Conservation (phyloP, 352 stramenopile genomes). For the Pythium angustatum region DNA sequence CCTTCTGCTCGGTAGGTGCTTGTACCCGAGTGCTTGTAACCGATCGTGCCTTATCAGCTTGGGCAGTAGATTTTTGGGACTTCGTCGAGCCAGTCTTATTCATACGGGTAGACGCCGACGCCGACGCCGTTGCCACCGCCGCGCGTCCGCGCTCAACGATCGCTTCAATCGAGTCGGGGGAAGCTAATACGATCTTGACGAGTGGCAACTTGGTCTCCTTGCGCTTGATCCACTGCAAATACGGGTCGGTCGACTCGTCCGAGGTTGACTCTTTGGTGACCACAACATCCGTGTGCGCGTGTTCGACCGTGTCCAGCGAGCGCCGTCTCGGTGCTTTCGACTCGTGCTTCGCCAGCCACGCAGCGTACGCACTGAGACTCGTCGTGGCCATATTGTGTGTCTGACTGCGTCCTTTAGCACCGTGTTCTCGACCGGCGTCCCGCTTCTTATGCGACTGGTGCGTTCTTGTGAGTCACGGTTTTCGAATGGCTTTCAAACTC, state of each 20-base stretch:
- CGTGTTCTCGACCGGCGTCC: too few relatives aligned
- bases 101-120: too few relatives aligned
- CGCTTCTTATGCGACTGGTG: too few relatives aligned
- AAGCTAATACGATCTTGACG: constrained; percentile 7
- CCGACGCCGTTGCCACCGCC: background rate
- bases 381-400: constrained; percentile 11
- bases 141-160: constrained; percentile 2
- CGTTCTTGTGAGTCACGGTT: background rate
- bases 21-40: too few relatives aligned
- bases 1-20: too few relatives aligned
- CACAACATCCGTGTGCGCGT: background rate
- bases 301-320: background rate
- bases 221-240: constrained; percentile 12
- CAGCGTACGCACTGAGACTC: constrained; percentile 37
- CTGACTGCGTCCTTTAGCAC: too few relatives aligned
- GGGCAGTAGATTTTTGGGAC: too few relatives aligned
- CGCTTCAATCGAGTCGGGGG: constrained; percentile 12
- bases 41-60: too few relatives aligned
- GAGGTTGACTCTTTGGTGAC: background rate
- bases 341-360: constrained; percentile 36
- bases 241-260: constrained; percentile 1
- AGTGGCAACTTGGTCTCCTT: constrained; percentile 28
- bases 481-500: constrained; percentile 17
- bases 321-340: constrained; percentile 18
- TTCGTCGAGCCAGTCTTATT: constrained; percentile 11